Base-by-base conservation (phyloP, 306 rosid genomes). In the Cyclanthera cordifolia region DNA sequence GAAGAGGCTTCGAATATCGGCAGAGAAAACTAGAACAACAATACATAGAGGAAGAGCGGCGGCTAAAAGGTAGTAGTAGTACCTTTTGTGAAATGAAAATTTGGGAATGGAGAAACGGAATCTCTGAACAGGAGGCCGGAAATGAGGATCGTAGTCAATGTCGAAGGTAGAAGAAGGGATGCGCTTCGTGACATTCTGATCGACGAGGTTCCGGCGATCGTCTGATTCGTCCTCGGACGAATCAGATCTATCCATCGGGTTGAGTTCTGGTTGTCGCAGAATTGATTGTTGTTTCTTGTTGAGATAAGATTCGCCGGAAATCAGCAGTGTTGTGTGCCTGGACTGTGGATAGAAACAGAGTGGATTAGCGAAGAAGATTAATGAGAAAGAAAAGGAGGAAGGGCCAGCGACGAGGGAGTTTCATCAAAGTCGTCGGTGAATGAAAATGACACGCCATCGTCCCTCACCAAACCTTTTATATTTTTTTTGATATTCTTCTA, bases 181-280 rank as follows among this genome's bases (percentile, higher is more conserved):
- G 16, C 70, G 89, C 65, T 87, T 87, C 28, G 79, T 60, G 20
- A 71, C 79, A 82, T 87, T 79, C 17, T 87, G 94, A 0, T 82
- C 80, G 54, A 93, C 82, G 61, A 93, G 85, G 82, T 72, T 79
- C 39, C 74, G 85, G 74, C 80, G 91, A 54, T 93, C 98, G 39
- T 93, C 96, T 24, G 86, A 92, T 37, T 89, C 98, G 81, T 89
- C 96, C 23, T 88, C 83, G 59, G 96, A 84, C 0, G 85, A 85
- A 45, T 82, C 93, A 32, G 72, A 49, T 32, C 87, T 79, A 23
- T 58, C 89, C 79, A 81, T 78, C 57, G 43, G 21, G 25, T 34
- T 39, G 7, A 34, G 41, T 34, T 34, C 41, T 34, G 0, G 8
- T 34, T 0, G 41, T 34, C 6, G 41, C 8, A n/a, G n/a, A 34